phyloP scores from a whole-genome alignment of 1,284 basidiomycete species.

The Limonomyces culmigenus region DNA sequence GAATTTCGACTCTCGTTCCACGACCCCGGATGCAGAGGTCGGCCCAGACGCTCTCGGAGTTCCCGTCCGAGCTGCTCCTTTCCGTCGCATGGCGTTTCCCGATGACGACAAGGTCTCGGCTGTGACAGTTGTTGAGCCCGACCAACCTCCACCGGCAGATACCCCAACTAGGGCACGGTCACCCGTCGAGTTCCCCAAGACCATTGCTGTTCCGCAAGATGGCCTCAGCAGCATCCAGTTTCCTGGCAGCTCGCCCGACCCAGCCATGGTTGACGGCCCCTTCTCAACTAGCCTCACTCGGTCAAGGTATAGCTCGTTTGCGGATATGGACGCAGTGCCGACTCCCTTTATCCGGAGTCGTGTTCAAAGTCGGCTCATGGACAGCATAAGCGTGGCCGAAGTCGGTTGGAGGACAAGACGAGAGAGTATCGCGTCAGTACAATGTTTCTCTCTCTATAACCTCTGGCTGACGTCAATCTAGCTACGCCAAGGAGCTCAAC shows the following conservation, averaged over 20 bases:
- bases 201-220: conserved; percentile 29
- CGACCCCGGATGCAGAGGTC: too few relatives aligned
- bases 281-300: background rate
- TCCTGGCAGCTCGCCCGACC: conserved; percentile 61
- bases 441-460: background rate
- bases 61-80: conserved; percentile 58
- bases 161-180: conserved; percentile 25
- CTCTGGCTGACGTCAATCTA: conserved; percentile 12
- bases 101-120: conserved; percentile 59
- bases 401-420: conserved; percentile 63
- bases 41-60: too few relatives aligned
- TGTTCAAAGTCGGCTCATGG: conserved; percentile 53
- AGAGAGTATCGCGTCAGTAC: conserved; percentile 65
- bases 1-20: too few relatives aligned
- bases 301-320: conserved; percentile 11
- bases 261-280: too few relatives aligned
- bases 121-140: conserved; percentile 22
- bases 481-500: conserved; percentile 70
- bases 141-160: conserved; percentile 27
- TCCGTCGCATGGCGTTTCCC: conserved; percentile 52
- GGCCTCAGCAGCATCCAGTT: conserved; percentile 62
- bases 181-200: conserved; percentile 35
- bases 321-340: conserved; percentile 21
- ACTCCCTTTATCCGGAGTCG: conserved; percentile 71
- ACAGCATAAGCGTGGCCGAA: conserved; percentile 36